Conservation (phyloP, 2,329 filamentous ascomycete species). For the Dactylonectria estremocensis region DNA sequence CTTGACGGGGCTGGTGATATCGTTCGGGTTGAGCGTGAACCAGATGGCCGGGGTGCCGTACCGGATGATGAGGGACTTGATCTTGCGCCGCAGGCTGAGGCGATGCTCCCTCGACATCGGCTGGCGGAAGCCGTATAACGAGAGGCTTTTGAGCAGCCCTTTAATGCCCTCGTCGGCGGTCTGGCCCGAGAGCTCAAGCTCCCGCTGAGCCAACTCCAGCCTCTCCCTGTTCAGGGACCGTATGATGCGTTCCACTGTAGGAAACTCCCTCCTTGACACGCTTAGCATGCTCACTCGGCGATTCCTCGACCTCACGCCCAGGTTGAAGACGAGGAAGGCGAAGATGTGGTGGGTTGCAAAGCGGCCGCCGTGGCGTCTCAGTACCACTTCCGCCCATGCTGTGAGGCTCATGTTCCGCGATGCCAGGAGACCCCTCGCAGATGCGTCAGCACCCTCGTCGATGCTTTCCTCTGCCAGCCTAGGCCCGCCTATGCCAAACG, state of each 20-base stretch:
- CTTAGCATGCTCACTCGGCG: constrained; percentile 12
- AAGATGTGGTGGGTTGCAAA: constrained; percentile 5
- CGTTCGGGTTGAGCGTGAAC: constrained; percentile 14
- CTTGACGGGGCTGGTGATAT: constrained; percentile 19
- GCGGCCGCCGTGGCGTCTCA: constrained; percentile 11
- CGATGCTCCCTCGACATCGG: no score
- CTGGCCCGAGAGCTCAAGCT: neutral
- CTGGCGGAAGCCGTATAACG: no score
- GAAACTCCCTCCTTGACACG: neutral
- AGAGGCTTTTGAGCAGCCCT: neutral
- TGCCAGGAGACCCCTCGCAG: constrained; percentile 1
- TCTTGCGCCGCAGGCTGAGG: no score
- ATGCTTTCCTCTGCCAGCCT: constrained; percentile 18
- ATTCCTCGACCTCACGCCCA: constrained; percentile 16
- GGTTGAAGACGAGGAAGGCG: constrained; percentile 16
- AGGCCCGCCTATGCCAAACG: constrained; percentile 28
- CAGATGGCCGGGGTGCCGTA: constrained; percentile 10
- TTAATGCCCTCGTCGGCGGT: neutral
- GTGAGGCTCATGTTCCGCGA: constrained; percentile 20
- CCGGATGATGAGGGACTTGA: no score
- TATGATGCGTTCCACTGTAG: constrained; percentile 1
- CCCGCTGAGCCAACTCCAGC: no score
- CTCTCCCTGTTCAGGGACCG: neutral
- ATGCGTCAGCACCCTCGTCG: neutral
- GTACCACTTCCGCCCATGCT: neutral